These are phyloP conservation scores for Alternaria sp. DNA, from an alignment of 2,329 filamentous ascomycete genomes.

Conservation along the genomic window DNA sequence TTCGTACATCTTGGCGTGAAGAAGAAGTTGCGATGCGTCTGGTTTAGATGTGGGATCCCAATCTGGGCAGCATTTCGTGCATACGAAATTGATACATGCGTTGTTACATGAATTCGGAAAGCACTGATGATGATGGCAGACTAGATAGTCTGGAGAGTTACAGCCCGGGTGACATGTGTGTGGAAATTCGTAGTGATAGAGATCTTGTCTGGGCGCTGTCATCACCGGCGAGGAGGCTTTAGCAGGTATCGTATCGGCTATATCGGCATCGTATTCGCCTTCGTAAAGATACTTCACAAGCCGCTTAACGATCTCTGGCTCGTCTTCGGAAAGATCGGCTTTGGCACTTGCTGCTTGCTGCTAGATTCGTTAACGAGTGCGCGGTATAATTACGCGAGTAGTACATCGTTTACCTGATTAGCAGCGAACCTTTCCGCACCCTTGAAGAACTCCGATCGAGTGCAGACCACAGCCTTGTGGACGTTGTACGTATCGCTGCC, in stretches of 20 bases:
- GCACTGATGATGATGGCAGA: neutral
- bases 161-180: neutral
- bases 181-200: neutral
- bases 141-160: fast-evolving
- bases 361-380: no score
- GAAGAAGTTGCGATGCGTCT: neutral
- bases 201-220: no score
- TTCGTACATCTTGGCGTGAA: conserved; percentile 9
- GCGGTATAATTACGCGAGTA: no score
- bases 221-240: neutral
- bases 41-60: no score
- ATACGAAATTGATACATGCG: neutral
- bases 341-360: conserved; percentile 9
- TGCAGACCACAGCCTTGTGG: conserved; percentile 15
- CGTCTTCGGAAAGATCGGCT: conserved; percentile 20
- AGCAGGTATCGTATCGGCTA: neutral
- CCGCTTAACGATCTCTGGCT: conserved; percentile 11
- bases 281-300: conserved; percentile 29
- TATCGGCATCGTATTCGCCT: conserved; percentile 12
- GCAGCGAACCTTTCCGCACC: neutral
- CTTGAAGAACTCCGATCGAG: neutral
- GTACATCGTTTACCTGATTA: no score
- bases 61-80: neutral
- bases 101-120: fast-evolving
- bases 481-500: conserved; percentile 14